These are phyloP conservation scores for Euclidium syriacum DNA, from an alignment of 345 rosid species.

Conservation along the genomic window DNA sequence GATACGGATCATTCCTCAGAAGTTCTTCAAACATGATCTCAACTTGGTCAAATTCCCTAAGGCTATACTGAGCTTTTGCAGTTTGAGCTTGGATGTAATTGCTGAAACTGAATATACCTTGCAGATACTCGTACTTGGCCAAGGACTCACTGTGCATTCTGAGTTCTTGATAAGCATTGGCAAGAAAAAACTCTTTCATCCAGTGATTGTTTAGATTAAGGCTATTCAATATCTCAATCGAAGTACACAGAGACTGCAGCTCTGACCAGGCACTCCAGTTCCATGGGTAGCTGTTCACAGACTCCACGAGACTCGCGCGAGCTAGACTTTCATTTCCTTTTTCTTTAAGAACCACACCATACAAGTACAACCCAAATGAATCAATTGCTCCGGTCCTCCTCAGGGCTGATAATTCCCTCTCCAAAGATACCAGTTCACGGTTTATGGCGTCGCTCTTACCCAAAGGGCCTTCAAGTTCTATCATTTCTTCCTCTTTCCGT, in stretches of 20 bases:
- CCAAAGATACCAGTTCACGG: slow-evolving; percentile 68
- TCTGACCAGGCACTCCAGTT: slow-evolving; percentile 99
- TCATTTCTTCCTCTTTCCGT: slow-evolving; percentile 91
- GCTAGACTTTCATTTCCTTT: slow-evolving; percentile 79
- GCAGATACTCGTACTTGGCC: slow-evolving; percentile 67
- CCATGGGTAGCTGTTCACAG: slow-evolving; percentile 96
- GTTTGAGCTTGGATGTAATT: slow-evolving; percentile 89
- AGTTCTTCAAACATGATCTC: slow-evolving; percentile 92
- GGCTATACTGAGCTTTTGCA: slow-evolving; percentile 86
- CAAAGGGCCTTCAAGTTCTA: slow-evolving; percentile 86
- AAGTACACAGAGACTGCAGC: slow-evolving; percentile 74
- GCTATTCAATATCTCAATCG: slow-evolving; percentile 60
- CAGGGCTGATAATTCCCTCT: slow-evolving; percentile 69
- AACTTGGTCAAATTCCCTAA: slow-evolving; percentile 92
- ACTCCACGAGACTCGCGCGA: slow-evolving; percentile 70
- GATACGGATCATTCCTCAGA: slow-evolving; percentile 70
- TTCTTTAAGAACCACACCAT: slow-evolving; percentile 85
- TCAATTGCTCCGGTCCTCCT: slow-evolving; percentile 70
- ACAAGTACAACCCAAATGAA: slow-evolving; percentile 80
- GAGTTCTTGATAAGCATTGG: slow-evolving; percentile 77
- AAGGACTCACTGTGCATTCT: slow-evolving; percentile 82
- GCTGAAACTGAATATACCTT: slow-evolving; percentile 70
- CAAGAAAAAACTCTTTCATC: slow-evolving; percentile 98
- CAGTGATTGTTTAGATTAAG: slow-evolving; percentile 80
- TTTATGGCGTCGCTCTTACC: slow-evolving; percentile 76